Percentiles rank a stretch among this genome's conserved stretches.
Conservation (phyloP, 2,329 filamentous ascomycete species). For the Hymenoscyphus linearis region DNA sequence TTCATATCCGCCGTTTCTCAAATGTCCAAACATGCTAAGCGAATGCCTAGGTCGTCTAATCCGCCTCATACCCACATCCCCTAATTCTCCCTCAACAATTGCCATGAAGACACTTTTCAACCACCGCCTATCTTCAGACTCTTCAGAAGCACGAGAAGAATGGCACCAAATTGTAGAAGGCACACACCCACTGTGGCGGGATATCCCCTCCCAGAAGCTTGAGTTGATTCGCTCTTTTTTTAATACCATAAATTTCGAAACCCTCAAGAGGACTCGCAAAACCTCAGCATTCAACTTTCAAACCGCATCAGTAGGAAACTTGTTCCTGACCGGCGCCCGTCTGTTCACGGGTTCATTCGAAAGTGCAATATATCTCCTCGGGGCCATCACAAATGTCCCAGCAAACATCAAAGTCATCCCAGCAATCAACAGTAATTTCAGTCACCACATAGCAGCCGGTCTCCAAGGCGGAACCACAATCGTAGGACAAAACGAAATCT, state of each 20-base stretch:
- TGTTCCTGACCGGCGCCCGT: constrained; percentile 78
- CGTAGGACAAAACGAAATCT: constrained; percentile 88
- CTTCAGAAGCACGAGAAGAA: constrained; percentile 60
- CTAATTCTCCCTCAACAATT: constrained; percentile 54
- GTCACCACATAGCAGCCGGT: constrained; percentile 85
- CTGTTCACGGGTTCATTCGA: constrained; percentile 92
- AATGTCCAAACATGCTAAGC: constrained; percentile 6
- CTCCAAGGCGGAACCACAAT: constrained; percentile 72
- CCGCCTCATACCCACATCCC: constrained; percentile 72
- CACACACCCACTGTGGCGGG: constrained; percentile 68
- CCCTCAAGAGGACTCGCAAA: constrained; percentile 69
- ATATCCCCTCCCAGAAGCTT: constrained; percentile 64
- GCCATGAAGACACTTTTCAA: constrained; percentile 85
- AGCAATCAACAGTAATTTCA: constrained; percentile 91
- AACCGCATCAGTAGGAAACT: constrained; percentile 69
- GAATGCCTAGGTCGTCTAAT: constrained; percentile 67
- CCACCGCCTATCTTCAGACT: constrained; percentile 65
- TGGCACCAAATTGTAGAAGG: constrained; percentile 90
- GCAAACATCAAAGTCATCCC: constrained; percentile 74
- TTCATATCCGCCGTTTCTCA: neutral
- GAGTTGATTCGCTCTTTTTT: constrained; percentile 74
- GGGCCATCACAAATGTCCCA: constrained; percentile 80
- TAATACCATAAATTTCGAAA: constrained; percentile 71
- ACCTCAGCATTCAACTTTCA: constrained; percentile 73
- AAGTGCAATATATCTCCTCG: constrained; percentile 83